Percentiles rank a stretch among this genome's conserved stretches.
These are phyloP conservation scores for Maudiozyma pseudohumilis DNA, from an alignment of 805 yeast species.

Conservation along the genomic window DNA sequence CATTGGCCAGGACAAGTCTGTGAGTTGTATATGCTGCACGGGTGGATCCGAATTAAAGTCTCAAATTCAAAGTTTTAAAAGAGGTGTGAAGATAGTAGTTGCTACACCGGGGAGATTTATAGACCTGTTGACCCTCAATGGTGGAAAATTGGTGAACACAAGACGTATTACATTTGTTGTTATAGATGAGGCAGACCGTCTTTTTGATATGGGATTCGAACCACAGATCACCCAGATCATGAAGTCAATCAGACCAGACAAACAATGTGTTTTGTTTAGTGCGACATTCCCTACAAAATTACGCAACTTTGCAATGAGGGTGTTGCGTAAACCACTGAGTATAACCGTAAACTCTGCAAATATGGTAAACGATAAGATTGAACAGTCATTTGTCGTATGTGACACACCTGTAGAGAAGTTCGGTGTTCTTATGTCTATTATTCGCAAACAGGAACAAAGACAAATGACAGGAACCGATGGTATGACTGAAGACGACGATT, in stretches of 20 bases:
- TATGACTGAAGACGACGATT: slow-evolving; percentile 21
- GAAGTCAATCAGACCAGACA: slow-evolving; percentile 68
- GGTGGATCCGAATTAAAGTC: slow-evolving; percentile 81
- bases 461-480: neutral
- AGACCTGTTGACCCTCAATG: slow-evolving; percentile 74
- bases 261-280: slow-evolving; percentile 83
- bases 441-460: slow-evolving; percentile 20
- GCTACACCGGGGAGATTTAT: slow-evolving; percentile 95
- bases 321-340: slow-evolving; percentile 57
- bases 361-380: slow-evolving; percentile 70
- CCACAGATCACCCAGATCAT: slow-evolving; percentile 85
- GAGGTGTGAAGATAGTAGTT: slow-evolving; percentile 70
- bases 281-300: slow-evolving; percentile 86
- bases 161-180: slow-evolving; percentile 70
- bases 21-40: slow-evolving; percentile 68
- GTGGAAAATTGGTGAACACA: slow-evolving; percentile 60
- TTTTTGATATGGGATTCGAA: slow-evolving; percentile 95
- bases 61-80: slow-evolving; percentile 72
- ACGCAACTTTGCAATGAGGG: slow-evolving; percentile 61
- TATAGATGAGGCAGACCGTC: slow-evolving; percentile 90
- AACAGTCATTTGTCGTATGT: slow-evolving; percentile 59
- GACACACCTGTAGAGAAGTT: slow-evolving; percentile 47
- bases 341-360: slow-evolving; percentile 73
- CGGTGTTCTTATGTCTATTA: slow-evolving; percentile 38
- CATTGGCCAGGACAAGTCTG: slow-evolving; percentile 25